These are phyloP conservation scores for Leishmania martiniquensis DNA, from an alignment of 208 protist species.

Conservation along the genomic window DNA sequence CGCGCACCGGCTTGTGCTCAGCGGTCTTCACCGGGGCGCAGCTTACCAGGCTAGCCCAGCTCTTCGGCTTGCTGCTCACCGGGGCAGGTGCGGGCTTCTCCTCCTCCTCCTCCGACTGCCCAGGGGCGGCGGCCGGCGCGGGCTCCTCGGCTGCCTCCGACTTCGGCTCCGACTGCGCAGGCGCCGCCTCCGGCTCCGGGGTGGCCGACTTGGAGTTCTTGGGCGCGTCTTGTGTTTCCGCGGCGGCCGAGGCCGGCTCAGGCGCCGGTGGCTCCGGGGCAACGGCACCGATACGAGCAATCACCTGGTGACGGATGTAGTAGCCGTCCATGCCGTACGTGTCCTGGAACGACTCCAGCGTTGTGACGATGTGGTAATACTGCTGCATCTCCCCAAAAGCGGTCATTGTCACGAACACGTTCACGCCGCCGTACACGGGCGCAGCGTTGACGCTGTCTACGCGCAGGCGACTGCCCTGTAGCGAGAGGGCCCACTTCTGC, in stretches of 20 bases:
- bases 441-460: constrained; percentile 75
- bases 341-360: constrained; percentile 67
- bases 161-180: constrained; percentile 19
- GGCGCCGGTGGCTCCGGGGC: constrained; percentile 36
- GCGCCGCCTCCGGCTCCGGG: constrained; percentile 28
- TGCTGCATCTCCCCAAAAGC: constrained; percentile 57
- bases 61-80: constrained; percentile 51
- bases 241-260: constrained; percentile 27
- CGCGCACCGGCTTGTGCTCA: constrained; percentile 50
- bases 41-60: constrained; percentile 68
- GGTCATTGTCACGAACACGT: constrained; percentile 64
- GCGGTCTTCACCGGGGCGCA: constrained; percentile 29
- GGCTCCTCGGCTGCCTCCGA: constrained; percentile 27
- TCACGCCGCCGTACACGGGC: constrained; percentile 73
- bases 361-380: constrained; percentile 82
- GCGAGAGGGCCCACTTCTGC: constrained; percentile 58
- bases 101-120: constrained; percentile 15
- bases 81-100: constrained; percentile 13
- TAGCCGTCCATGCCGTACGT: constrained; percentile 60
- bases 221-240: constrained; percentile 30
- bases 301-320: constrained; percentile 84
- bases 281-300: constrained; percentile 69
- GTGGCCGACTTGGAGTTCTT: constrained; percentile 26
- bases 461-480: constrained; percentile 66
- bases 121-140: constrained; percentile 21